phyloP scores from a whole-genome alignment of 2,329 filamentous ascomycete species.

The Cercospora zeae-maydis region DNA sequence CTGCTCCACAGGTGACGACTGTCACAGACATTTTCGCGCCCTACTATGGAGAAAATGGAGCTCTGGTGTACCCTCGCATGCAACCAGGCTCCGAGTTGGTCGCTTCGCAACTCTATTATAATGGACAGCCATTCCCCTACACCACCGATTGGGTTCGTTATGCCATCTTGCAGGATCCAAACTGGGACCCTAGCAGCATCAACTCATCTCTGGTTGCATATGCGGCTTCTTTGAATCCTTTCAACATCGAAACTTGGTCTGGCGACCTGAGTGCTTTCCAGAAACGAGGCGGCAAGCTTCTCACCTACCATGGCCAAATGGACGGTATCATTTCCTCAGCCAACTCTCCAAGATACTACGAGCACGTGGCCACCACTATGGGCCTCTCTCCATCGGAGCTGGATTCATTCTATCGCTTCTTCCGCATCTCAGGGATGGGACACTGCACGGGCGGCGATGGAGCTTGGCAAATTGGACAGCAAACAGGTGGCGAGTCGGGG shows the following conservation, averaged over 20 bases:
- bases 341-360: conserved; percentile 47
- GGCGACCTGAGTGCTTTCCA: conserved; percentile 42
- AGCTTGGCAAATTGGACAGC: conserved; percentile 41
- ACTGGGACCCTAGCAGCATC: conserved; percentile 41
- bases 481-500: conserved; percentile 16
- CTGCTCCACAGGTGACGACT: conserved; percentile 39
- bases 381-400: conserved; percentile 46
- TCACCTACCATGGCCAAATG: conserved; percentile 45
- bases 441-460: conserved; percentile 50
- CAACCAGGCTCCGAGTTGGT: conserved; percentile 47
- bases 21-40: conserved; percentile 42
- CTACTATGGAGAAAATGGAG: conserved; percentile 41
- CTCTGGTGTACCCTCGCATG: conserved; percentile 49
- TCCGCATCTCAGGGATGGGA: conserved; percentile 49
- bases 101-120: conserved; percentile 37
- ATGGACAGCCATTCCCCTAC: conserved; percentile 42
- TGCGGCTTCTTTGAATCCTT: conserved; percentile 36
- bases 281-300: conserved; percentile 44
- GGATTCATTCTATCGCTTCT: conserved; percentile 53
- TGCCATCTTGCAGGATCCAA: conserved; percentile 46
- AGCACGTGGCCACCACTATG: conserved; percentile 44
- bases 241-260: conserved; percentile 41
- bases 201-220: conserved; percentile 38
- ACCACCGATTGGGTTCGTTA: conserved; percentile 49
- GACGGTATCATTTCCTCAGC: conserved; percentile 41